Conservation (phyloP, 805 yeast genomes). For the Saccharomyces eubayanus region DNA sequence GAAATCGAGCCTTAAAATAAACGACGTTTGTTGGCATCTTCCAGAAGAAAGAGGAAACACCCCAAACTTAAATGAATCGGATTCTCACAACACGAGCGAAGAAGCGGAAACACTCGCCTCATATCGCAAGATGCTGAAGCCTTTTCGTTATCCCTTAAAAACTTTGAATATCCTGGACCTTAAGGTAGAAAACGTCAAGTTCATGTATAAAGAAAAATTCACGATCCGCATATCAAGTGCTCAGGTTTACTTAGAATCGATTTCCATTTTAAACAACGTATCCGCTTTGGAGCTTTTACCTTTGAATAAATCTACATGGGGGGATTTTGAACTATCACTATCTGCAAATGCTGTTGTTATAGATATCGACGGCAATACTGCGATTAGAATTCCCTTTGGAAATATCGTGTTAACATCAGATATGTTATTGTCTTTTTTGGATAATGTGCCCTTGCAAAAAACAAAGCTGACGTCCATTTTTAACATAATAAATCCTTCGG, state of each 20-base stretch:
- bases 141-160: constrained; percentile 4
- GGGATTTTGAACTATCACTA: constrained; percentile 24
- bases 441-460: constrained; percentile 10
- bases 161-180: constrained; percentile 21
- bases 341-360: constrained; percentile 21
- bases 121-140: background rate
- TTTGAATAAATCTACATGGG: constrained; percentile 10
- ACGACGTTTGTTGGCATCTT: constrained; percentile 12
- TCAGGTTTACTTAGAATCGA: constrained; percentile 20
- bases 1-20: constrained; percentile 15
- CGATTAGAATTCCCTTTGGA: constrained; percentile 25
- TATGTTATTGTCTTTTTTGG: constrained; percentile 14
- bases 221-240: constrained; percentile 22
- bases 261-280: constrained; percentile 16
- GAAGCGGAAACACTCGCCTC: background rate
- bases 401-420: constrained; percentile 25
- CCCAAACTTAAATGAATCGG: background rate
- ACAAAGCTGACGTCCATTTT: constrained; percentile 17
- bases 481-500: constrained; percentile 25
- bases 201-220: constrained; percentile 10
- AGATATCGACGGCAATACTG: constrained; percentile 13
- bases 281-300: constrained; percentile 17
- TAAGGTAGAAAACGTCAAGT: constrained; percentile 24
- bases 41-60: constrained; percentile 2
- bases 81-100: background rate